phyloP scores from a whole-genome alignment of 1,284 basidiomycete species.

The Anthracocystis walkeri region DNA sequence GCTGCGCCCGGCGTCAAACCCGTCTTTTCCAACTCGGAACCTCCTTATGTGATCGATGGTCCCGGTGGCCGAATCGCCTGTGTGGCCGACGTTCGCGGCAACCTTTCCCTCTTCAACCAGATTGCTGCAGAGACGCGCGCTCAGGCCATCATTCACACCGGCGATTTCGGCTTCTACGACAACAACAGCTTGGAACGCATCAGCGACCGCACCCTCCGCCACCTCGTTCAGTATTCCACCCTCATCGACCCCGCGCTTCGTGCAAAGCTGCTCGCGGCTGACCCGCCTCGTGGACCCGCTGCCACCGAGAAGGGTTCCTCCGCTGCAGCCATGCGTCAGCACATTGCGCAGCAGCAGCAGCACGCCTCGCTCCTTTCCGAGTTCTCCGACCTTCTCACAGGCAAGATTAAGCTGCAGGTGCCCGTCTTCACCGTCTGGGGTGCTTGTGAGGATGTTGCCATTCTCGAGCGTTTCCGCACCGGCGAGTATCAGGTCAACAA shows the following conservation, averaged over 20 bases:
- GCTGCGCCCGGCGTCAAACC: constrained; percentile 18
- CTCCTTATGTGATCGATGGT: constrained; percentile 63
- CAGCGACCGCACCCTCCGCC: constrained; percentile 90
- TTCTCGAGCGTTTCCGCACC: constrained; percentile 90
- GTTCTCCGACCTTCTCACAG: constrained; percentile 89
- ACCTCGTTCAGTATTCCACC: constrained; percentile 97
- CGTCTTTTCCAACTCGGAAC: constrained; percentile 24
- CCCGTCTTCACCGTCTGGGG: constrained; percentile 98
- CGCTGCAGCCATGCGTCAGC: constrained; percentile 51
- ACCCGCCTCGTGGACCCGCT: constrained; percentile 61
- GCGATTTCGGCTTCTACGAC: constrained; percentile 99
- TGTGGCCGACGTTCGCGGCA: constrained; percentile 85
- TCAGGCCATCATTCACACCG: constrained; percentile 86
- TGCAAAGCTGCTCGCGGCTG: constrained; percentile 80
- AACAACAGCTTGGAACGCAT: constrained; percentile 85
- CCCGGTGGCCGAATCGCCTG: constrained; percentile 85
- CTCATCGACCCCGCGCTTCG: constrained; percentile 86
- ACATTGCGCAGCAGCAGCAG: constrained; percentile 68
- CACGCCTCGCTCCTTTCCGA: constrained; percentile 78
- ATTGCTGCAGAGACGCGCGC: constrained; percentile 92
- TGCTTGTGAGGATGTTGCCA: constrained; percentile 92
- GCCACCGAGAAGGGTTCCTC: constrained; percentile 34
- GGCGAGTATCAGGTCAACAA: constrained; percentile 84
- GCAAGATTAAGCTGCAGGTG: constrained; percentile 72
- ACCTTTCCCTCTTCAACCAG: constrained; percentile 86